phyloP scores from a whole-genome alignment of 2,329 filamentous ascomycete species.

The Neonectria faginata region DNA sequence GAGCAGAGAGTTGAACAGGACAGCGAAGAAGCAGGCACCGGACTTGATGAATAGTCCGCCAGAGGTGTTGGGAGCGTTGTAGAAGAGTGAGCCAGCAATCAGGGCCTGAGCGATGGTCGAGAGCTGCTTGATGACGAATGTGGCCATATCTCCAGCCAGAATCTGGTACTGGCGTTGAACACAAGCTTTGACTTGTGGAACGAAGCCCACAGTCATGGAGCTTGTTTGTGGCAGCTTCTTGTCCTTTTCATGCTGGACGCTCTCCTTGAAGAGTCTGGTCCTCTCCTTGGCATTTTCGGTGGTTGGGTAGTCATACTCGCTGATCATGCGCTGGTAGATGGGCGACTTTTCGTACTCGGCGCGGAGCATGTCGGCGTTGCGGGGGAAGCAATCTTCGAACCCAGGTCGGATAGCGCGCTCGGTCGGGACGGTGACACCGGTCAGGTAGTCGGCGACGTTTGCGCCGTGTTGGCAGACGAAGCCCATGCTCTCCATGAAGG shows the following conservation, averaged over 20 bases:
- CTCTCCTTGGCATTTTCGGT: constrained; percentile 59
- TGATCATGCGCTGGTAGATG: constrained; percentile 62
- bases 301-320: constrained; percentile 68
- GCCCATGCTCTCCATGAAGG: constrained; percentile 74
- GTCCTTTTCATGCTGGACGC: constrained; percentile 66
- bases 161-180: constrained; percentile 73
- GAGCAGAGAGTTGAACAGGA: constrained; percentile 71
- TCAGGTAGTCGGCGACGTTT: constrained; percentile 75
- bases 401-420: constrained; percentile 71
- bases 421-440: constrained; percentile 73
- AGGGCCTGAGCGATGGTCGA: constrained; percentile 69
- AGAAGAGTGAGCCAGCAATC: constrained; percentile 75
- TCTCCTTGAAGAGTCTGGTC: constrained; percentile 66
- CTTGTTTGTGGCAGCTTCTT: constrained; percentile 65
- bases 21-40: constrained; percentile 72
- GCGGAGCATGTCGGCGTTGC: constrained; percentile 58
- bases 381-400: constrained; percentile 56
- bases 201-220: constrained; percentile 67
- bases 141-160: constrained; percentile 71
- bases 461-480: constrained; percentile 72
- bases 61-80: constrained; percentile 68
- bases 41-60: constrained; percentile 72
- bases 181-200: constrained; percentile 66
- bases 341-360: constrained; percentile 63
- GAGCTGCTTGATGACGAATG: constrained; percentile 72